A percentile compares a stretch with the other conserved stretches of the same genome.
Conservation (phyloP, 805 yeast genomes). For the Cyberlindnera americana region DNA sequence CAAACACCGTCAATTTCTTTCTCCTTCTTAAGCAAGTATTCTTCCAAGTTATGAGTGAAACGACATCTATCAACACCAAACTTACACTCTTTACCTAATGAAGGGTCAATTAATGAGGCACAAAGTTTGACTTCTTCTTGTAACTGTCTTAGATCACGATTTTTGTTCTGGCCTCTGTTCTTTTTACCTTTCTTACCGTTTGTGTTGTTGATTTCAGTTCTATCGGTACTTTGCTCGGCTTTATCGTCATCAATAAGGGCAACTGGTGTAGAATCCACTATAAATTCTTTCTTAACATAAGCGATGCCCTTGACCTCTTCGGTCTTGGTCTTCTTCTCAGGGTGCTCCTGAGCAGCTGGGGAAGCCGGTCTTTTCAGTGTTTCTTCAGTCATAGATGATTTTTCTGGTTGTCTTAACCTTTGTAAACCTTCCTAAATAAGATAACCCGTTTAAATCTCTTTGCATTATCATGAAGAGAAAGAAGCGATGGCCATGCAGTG, state of each 20-base stretch:
- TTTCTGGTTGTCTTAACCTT: too few species aligned
- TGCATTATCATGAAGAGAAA: too few species aligned
- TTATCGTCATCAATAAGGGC: constrained; percentile 41
- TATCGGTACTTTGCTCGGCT: constrained; percentile 40
- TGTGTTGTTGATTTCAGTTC: constrained; percentile 30
- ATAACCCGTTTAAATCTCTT: too few species aligned
- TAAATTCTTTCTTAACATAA: constrained; percentile 66
- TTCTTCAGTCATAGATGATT: constrained; percentile 13
- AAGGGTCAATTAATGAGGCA: constrained; percentile 56
- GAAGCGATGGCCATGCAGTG: too few species aligned
- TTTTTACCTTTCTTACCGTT: constrained; percentile 45
- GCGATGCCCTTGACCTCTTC: constrained; percentile 60
- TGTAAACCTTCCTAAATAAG: too few species aligned
- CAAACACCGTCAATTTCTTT: constrained; percentile 73
- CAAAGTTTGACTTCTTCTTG: constrained; percentile 67
- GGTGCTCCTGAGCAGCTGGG: constrained; percentile 5
- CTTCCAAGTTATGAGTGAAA: constrained; percentile 68
- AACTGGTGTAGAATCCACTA: constrained; percentile 35
- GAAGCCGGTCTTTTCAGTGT: constrained; percentile 22
- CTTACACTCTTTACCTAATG: constrained; percentile 43
- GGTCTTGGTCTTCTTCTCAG: constrained; percentile 17
- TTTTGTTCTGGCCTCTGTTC: constrained; percentile 79
- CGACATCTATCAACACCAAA: constrained; percentile 72
- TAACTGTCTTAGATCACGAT: constrained; percentile 67
- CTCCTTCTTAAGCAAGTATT: constrained; percentile 62